A percentile compares a stretch with the other conserved stretches of the same genome.
Conservation (phyloP, 2,329 filamentous ascomycete species). For the Trichoderma gracile region DNA sequence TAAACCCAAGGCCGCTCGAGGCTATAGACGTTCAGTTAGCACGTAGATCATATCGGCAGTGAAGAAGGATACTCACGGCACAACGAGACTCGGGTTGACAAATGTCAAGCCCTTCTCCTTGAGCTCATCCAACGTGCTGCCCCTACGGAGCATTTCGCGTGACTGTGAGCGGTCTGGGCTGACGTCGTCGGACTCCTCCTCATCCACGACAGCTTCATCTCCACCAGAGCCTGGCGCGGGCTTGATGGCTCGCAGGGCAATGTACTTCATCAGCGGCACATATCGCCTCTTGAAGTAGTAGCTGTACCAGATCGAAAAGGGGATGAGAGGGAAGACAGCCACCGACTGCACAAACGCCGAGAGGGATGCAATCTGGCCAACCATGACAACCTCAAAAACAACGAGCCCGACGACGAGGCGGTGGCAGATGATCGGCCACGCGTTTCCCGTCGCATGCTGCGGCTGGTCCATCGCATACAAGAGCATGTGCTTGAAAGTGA, state of each 20-base stretch:
- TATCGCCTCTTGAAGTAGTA: conserved; percentile 80
- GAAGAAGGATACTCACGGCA: conserved; percentile 54
- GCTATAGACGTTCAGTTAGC: conserved; percentile 38
- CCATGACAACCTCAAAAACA: conserved; percentile 89
- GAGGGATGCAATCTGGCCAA: conserved; percentile 77
- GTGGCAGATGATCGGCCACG: conserved; percentile 96
- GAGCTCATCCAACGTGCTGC: conserved; percentile 71
- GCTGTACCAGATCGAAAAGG: conserved; percentile 84
- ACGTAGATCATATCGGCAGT: not conserved
- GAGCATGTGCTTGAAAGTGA: conserved; percentile 95
- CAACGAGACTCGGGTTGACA: conserved; percentile 72
- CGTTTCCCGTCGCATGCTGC: conserved; percentile 87
- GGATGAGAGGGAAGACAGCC: conserved; percentile 73
- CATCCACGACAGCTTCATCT: conserved; percentile 40
- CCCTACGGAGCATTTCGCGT: conserved; percentile 49
- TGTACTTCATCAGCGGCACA: conserved; percentile 86
- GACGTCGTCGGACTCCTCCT: conserved; percentile 48
- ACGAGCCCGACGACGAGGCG: conserved; percentile 82
- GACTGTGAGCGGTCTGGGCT: conserved; percentile 37
- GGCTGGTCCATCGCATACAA: conserved; percentile 98
- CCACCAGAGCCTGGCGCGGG: conserved; percentile 49
- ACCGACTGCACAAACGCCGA: conserved; percentile 71
- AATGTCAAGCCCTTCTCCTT: conserved; percentile 70
- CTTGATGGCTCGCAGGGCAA: conserved; percentile 83
- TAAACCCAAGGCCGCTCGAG: conserved; percentile 73